These are phyloP conservation scores for Ecytonucleospora hepatopenaei DNA, from an alignment of 371 early-diverging fungal genomes.

Conservation along the genomic window DNA sequence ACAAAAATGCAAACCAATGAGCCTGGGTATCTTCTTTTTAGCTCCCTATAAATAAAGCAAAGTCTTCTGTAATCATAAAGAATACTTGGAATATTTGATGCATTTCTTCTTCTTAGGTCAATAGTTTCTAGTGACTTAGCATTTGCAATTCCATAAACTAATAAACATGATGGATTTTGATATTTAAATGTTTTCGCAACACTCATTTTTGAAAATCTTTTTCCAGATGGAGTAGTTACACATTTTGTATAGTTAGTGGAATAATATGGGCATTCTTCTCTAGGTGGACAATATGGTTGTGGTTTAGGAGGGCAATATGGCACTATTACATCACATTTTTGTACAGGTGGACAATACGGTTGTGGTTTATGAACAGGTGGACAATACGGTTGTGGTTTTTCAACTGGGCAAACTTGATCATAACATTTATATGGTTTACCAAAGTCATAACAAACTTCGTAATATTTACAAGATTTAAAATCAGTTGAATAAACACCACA, in stretches of 20 bases:
- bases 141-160: not conserved
- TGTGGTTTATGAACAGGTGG: too few relatives aligned
- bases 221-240: not conserved
- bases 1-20: not conserved
- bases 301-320: not conserved
- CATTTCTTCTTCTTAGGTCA: not conserved
- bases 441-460: not conserved
- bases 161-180: not conserved
- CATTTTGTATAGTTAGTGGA: not conserved
- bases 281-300: not conserved
- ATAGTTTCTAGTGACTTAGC: not conserved
- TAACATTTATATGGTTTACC: not conserved
- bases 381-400: not conserved
- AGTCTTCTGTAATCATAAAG: not conserved
- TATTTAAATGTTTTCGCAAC: not conserved
- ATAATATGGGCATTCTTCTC: not conserved
- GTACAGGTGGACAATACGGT: not conserved
- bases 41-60: not conserved
- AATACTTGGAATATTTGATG: not conserved
- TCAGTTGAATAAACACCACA: not conserved
- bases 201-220: not conserved
- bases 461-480: not conserved
- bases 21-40: not conserved
- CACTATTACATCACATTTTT: not conserved
- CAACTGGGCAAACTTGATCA: not conserved